Base-by-base conservation (phyloP, 1,284 basidiomycete species). In the Polyporus tsugae region DNA sequence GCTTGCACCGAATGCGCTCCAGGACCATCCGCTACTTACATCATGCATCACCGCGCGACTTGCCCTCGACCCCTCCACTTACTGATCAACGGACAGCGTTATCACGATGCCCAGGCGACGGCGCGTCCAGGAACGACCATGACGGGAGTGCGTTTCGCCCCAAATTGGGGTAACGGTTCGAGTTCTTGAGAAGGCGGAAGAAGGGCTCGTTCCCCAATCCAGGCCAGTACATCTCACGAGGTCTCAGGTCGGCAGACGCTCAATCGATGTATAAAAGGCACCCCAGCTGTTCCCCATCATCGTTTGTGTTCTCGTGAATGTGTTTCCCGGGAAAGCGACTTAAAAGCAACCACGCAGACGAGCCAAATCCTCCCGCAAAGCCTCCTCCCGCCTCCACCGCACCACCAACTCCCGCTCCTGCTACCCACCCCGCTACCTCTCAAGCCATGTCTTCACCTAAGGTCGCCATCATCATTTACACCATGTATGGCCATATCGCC, bases 381-480 rank as follows among this genome's bases (percentile, higher is more conserved):
- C 60, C 77, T 62, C 64, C 67, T 62, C 75, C 29, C 19, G 1
- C 53, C 55, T 36, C 55, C 35, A 5, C 58, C 38, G 22, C 38
- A 25, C 74, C 60, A 65, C 75, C 60, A 60, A 63, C 69, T 10
- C 62, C 73, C 35, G 63, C 71, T 53, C 63, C 73, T 62, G 53
- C 73, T n/a, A 66, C 71, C 60, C 63, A 68, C 22, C 17, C 72
- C 64, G 57, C 74, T 11, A 41, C 72, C 49, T 60, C 62, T 36
- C 1, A 66, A 64, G 62, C 75, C 64, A 81, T 79, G 78, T 73
- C 76, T 44, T 64, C 75, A 33, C 90, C 92, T 60, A 89, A 87
- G 77, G 84, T 94, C 77, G 94, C 91, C 67, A 94, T 96, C 75
- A 81, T 94, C 75, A 91, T 94, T 84, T 96, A 96, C 85, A 84